Base-by-base conservation (phyloP, 495 filamentous ascomycete species). In the Aspergillus wentii region DNA sequence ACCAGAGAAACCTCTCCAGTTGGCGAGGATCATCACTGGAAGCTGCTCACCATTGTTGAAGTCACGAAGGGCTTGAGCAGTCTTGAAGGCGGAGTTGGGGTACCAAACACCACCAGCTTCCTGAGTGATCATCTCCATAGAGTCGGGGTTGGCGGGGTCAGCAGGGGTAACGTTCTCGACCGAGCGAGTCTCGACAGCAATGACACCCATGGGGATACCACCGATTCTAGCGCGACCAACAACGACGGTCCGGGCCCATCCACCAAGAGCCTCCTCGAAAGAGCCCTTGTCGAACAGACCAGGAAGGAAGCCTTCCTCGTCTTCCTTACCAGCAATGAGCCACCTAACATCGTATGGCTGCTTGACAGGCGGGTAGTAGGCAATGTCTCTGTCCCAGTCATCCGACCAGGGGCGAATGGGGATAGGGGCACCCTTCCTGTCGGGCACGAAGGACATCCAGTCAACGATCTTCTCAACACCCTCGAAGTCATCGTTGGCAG, bases 21-120 rank as follows among this genome's bases (percentile, higher is more conserved):
- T 98, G 62, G 92, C 92, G 32, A 98, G 77, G 65, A 98, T 97
- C 88, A 98, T 96, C 42, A 98, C 73, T 30, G 92, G 92, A 44
- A 98, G 78, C 73, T 97, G 92, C 67, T 98, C 92, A 59, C 92
- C 92, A 49, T 94, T 79, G 81, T 96, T 98, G 79, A 98, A 98
- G 76, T 98, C 92, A 46, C 82, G 87, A 62, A 98, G 92, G 39
- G 92, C 92, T 60, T 98, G 92, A 13, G 92, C 94, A 37, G 92
- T 98, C 84, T 98, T 98, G 79, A 86, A 97, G 21, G 92, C 94
- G 4, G 90, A 95, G 75, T 98, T 98, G 52, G 92, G 92, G 64
- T 97, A 98, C 92, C 92, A 98, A 17, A 98, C 92, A 57, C 94
- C 94, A 72, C 92, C 92, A 50, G 92, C 92, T 71, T 98, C 92